phyloP scores from a whole-genome alignment of 225 moss, liverwort and hornwort species.

The Polytrichum formosum region DNA sequence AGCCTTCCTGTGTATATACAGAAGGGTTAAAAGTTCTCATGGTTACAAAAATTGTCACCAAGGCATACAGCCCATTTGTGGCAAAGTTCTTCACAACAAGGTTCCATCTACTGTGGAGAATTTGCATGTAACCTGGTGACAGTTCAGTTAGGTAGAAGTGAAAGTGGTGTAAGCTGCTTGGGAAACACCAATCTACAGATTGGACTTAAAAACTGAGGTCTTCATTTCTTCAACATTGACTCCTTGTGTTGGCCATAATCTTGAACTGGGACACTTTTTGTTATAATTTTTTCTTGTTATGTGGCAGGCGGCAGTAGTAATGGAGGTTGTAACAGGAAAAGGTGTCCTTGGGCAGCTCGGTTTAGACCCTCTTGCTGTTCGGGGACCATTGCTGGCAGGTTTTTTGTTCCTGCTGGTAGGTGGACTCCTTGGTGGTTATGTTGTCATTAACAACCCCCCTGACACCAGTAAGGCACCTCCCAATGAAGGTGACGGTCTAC shows the following conservation, averaged over 20 bases:
- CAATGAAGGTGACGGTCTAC: conserved; percentile 57
- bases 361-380: conserved; percentile 48
- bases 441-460: conserved; percentile 65
- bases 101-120: no score
- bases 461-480: conserved; percentile 61
- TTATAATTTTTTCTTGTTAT: no score
- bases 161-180: no score
- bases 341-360: conserved; percentile 63
- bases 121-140: no score
- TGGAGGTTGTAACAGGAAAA: conserved; percentile 68
- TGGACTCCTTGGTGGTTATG: conserved; percentile 60
- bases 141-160: no score
- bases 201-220: no score
- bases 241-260: no score
- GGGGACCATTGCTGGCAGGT: conserved; percentile 56
- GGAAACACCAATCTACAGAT: no score
- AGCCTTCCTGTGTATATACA: no score
- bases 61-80: neutral
- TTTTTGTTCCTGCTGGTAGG: conserved; percentile 57
- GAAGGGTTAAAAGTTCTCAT: neutral
- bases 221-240: no score
- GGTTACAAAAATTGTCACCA: neutral
- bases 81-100: no score
- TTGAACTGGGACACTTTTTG: no score
- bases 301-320: conserved; percentile 51